Base-by-base conservation (phyloP, 495 filamentous ascomycete genomes). In the Sporormia fimetaria region DNA sequence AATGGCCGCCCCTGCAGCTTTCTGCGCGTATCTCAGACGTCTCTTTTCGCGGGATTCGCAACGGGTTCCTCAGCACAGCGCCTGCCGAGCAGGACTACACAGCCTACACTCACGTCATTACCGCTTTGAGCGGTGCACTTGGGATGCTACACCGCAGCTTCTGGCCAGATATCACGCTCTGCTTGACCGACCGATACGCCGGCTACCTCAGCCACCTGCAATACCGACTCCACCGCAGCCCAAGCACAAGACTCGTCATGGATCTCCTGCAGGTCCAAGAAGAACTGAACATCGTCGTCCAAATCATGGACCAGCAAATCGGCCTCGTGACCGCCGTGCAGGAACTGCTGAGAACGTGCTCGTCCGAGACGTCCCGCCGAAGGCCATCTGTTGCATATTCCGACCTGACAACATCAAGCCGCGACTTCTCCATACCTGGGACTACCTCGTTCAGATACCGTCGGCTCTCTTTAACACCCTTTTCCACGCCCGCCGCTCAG, bases 291-390 rank as follows among this genome's bases (percentile, higher is more conserved):
- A 61, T 64, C 24, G 51, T 64, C 11, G 56, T 61, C 11, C 45
- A 60, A 28, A 57, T 64, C n/a, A 64, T 57, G 31, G 45, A 63
- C n/a, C 54, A 61, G 37, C 61, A 64, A 45, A 53, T 61, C 25
- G 56, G 58, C 5, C 51, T 59, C 15, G 50, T 64, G 17, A 39
- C 34, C 3, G 38, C 44, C 5, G 30, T 64, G 4, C 55, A 55
- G 14, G 28, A 27, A 8, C 25, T 21, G 3, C 24, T 55, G 5
- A 38, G 40, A 6, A 33, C 25, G 17, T n/a, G 41, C n/a, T n/a
- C n/a, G n/a, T n/a, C n/a, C n/a, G 26, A 20, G 21, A 10, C 21
- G 14, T 36, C 36, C 40, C 26, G 28, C 17, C 28, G 29, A 35
- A 9, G 1, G 12, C 7, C 16, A 29, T 11, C 21, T n/a, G n/a